These are phyloP conservation scores for Talaromyces sp. DNA, from an alignment of 2,329 filamentous ascomycete genomes.

Conservation along the genomic window DNA sequence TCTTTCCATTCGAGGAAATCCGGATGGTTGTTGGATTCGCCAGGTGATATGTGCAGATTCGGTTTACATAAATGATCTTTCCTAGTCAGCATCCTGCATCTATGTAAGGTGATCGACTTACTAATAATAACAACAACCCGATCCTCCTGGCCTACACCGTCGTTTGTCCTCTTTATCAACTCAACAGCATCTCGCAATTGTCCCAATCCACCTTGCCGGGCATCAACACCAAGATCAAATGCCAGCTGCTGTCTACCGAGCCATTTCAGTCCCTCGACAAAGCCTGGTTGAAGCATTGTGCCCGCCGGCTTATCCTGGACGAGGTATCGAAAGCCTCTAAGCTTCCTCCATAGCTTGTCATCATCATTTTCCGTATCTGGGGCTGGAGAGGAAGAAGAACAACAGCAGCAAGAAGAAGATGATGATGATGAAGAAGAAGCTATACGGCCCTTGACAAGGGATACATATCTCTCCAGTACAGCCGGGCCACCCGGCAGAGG, in stretches of 20 bases:
- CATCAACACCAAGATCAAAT: slow-evolving; percentile 84
- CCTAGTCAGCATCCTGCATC: neutral
- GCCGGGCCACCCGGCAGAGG: slow-evolving; percentile 64
- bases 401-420: too few species aligned
- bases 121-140: slow-evolving; percentile 68
- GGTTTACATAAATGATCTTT: slow-evolving; percentile 89
- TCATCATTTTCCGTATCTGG: slow-evolving; percentile 54
- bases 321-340: slow-evolving; percentile 79
- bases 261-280: slow-evolving; percentile 63
- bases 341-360: slow-evolving; percentile 60
- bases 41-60: slow-evolving; percentile 57
- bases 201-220: slow-evolving; percentile 68
- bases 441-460: slow-evolving; percentile 50
- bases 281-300: slow-evolving; percentile 59
- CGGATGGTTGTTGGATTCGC: slow-evolving; percentile 38
- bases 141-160: slow-evolving; percentile 49
- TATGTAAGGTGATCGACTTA: slow-evolving; percentile 22
- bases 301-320: slow-evolving; percentile 71
- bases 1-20: slow-evolving; percentile 66
- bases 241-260: slow-evolving; percentile 61
- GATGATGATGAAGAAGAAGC: neutral
- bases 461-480: slow-evolving; percentile 63
- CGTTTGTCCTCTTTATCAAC: slow-evolving; percentile 66
- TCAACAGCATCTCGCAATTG: slow-evolving; percentile 68
- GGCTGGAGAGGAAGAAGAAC: neutral